Base-by-base conservation (phyloP, 768 basidiomycete genomes). In the Russula brevipes region DNA sequence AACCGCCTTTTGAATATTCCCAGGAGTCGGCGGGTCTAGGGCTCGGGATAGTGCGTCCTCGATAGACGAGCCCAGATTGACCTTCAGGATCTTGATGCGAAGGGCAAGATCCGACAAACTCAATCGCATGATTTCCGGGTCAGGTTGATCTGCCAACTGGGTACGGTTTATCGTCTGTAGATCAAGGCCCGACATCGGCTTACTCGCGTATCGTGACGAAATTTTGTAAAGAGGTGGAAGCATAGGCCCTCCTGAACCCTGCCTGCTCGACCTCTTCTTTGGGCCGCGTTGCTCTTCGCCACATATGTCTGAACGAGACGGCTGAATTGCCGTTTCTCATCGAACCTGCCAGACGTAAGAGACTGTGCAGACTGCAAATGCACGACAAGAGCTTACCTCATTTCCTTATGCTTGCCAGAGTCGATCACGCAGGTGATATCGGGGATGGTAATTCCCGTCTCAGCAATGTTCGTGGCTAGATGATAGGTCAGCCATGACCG, bases 341-440 rank as follows among this genome's bases (percentile, higher is more conserved):
- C 95, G 70, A 94, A 98, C 68, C 90, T 92, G 67, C 30, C 24
- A 4, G 1, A 31, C 54, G 53, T 38, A 17, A 67, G 57, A 59
- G 54, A 24, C 24, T 24, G 24, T 24, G 24, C 24, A 16, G 31
- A 11, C 47, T 70, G 36, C 16, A 54, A 19, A 59, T 49, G 46
- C 42, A 53, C 1, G 57, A 33, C 42, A 64, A 7, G 7, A 54
- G 36, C 49, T 38, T 61, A 88, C 87, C 88, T 85, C 88, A 97
- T 97, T 77, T 97, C 94, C 67, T 92, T 82, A 72, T 97, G 94
- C 70, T 91, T 94, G 53, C 95, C 94, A 0, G 87, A 84, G 71
- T 99, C 96, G 63, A 98, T 93, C 30, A 98, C 96, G 68, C 93
- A 94, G 9, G 94, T 96, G 63, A 97, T 91, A 69, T 99, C 97